These are phyloP conservation scores for Colletotrichum melonis DNA, from an alignment of 2,329 filamentous ascomycete genomes.

Conservation along the genomic window DNA sequence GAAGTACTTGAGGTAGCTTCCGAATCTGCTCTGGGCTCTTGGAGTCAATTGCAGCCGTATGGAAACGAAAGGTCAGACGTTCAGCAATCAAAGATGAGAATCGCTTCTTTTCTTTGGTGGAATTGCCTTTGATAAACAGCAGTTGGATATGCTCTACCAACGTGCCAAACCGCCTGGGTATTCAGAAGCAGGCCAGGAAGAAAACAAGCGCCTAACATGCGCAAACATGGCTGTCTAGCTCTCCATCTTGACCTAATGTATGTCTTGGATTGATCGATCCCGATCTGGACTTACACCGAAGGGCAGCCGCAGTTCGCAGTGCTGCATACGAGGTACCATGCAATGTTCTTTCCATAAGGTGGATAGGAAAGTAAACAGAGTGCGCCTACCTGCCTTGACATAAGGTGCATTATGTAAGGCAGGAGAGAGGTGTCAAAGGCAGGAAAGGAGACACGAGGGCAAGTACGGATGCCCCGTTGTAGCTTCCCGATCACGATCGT, in stretches of 20 bases:
- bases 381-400: background rate
- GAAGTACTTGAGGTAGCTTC: background rate
- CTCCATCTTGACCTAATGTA: background rate
- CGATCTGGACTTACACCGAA: background rate
- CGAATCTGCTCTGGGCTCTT: background rate
- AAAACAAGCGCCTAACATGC: background rate
- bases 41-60: background rate
- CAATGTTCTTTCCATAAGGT: background rate
- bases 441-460: background rate
- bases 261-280: background rate
- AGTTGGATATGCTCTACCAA: background rate
- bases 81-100: background rate
- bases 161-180: too few species aligned
- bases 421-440: too few species aligned
- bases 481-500: conserved; percentile 22
- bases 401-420: too few species aligned
- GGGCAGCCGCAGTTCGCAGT: background rate
- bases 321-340: background rate
- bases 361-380: background rate
- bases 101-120: background rate
- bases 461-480: background rate
- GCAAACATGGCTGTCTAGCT: too few species aligned
- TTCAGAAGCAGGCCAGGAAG: background rate
- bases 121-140: background rate
- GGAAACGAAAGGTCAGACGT: background rate